Base-by-base conservation (phyloP, 805 yeast genomes). In the Dipodascopsis uninucleata region DNA sequence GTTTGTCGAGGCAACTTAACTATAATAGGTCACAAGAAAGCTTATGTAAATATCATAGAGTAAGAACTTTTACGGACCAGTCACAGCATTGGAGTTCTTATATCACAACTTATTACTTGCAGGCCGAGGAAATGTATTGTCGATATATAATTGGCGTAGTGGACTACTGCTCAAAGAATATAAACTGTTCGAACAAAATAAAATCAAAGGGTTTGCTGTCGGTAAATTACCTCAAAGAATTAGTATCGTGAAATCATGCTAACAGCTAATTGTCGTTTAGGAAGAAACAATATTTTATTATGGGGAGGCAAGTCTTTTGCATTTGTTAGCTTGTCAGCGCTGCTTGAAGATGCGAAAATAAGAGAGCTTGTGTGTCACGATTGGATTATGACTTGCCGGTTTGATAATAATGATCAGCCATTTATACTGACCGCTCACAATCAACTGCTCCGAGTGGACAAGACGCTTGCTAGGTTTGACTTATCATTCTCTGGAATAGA, bases 341-440 rank as follows among this genome's bases (percentile, higher is more conserved):
- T 68, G 3, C 43, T 69, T 29, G 57, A 64, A 10, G 40, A 51
- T 21, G 37, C 31, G 1, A 18, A 17, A 8, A 34, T 17, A 25
- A 35, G 28, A n/a, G 62, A 60, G 31, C 23, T 39, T 56, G 6
- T 75, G 28, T 66, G 78, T 34, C 76, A 78, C 45, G 97, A 90
- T 63, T 89, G 97, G 96, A 79, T 93, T 40, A 72, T 79, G 31
- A 66, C 80, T 16, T 75, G 76, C 18, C 78, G 71, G 42, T 81
- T 84, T 55, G 63, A 71, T 25, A 60, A 64, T 12, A 62, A 63
- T 1, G 53, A 63, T 0, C 59, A 67, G 5, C 59, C 80, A 1
- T 77, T 69, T 54, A 58, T 87, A 14, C 70, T 88, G 41, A 85
- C 89, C 0, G 86, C 96, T 2, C 96, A 89, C 61, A 89, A 90